A percentile compares a stretch with the other conserved stretches of the same genome.
These are phyloP conservation scores for Leishmania aethiopica DNA, from an alignment of 208 protist species.

Conservation along the genomic window DNA sequence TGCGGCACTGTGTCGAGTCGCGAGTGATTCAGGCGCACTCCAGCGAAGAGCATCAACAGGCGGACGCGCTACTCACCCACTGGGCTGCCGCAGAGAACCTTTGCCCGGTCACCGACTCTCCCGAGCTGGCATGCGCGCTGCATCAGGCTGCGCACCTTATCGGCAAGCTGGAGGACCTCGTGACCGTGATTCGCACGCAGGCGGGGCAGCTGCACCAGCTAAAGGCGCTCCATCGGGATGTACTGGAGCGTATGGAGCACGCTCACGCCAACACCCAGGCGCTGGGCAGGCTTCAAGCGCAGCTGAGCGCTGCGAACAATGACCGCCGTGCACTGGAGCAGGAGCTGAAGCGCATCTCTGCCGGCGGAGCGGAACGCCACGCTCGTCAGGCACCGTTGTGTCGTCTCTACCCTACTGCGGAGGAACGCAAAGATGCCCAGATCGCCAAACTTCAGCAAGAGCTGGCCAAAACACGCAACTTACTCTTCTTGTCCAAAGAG, in stretches of 20 bases:
- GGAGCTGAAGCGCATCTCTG: slow-evolving; percentile 16
- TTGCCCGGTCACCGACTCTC: slow-evolving; percentile 54
- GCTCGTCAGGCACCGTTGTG: not conserved
- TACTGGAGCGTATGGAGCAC: slow-evolving; percentile 21
- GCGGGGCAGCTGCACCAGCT: slow-evolving; percentile 46
- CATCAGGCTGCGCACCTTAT: slow-evolving; percentile 53
- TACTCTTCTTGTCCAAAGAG: slow-evolving; percentile 41
- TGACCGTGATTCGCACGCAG: slow-evolving; percentile 51
- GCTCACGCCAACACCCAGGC: not conserved
- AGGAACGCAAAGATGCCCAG: slow-evolving; percentile 38
- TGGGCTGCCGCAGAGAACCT: slow-evolving; percentile 36
- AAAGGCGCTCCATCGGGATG: slow-evolving; percentile 31
- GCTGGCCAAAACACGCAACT: slow-evolving; percentile 61
- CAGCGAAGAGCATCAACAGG: slow-evolving; percentile 32
- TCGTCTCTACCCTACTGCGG: slow-evolving; percentile 10
- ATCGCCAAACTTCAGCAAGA: slow-evolving; percentile 63
- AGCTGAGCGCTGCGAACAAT: slow-evolving; percentile 22
- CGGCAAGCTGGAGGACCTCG: slow-evolving; percentile 45
- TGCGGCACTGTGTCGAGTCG: slow-evolving; percentile 43
- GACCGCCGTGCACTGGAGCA: slow-evolving; percentile 32
- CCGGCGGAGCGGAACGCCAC: not conserved
- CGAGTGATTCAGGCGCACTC: slow-evolving; percentile 42
- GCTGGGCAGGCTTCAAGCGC: slow-evolving; percentile 5
- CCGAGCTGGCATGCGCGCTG: slow-evolving; percentile 39
- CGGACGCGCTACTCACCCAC: slow-evolving; percentile 21